Percentiles rank a stretch among this genome's conserved stretches.
Conservation (phyloP, 345 rosid genomes). For the Viola odorata region DNA sequence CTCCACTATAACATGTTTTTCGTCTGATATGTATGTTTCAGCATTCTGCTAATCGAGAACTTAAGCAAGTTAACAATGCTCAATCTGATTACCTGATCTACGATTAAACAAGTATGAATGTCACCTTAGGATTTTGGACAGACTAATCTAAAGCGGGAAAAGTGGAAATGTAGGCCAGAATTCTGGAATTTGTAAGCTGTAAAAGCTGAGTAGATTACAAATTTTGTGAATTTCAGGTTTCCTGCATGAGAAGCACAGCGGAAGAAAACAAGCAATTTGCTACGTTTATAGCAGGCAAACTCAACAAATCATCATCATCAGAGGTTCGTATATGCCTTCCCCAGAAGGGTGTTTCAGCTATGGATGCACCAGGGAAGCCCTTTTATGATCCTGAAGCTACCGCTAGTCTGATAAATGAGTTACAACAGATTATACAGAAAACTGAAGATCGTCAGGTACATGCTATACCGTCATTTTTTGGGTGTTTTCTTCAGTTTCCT, state of each 20-base stretch:
- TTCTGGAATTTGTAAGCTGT: too few species aligned
- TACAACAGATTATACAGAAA: constrained; percentile 48
- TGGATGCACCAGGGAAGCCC: constrained; percentile 73
- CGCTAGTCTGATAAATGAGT: constrained; percentile 51
- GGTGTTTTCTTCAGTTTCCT: too few species aligned
- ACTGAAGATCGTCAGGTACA: constrained; percentile 63
- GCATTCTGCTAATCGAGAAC: too few species aligned
- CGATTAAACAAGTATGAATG: too few species aligned
- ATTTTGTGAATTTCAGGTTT: constrained; percentile 37
- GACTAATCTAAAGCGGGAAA: too few species aligned
- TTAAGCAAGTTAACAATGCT: too few species aligned
- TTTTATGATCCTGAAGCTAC: constrained; percentile 83
- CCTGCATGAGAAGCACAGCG: constrained; percentile 67
- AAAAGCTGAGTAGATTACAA: too few species aligned
- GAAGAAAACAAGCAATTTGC: constrained; percentile 77
- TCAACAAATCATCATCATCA: constrained; percentile 57
- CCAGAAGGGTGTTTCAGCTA: constrained; percentile 69
- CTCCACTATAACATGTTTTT: not conserved
- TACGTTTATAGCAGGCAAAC: constrained; percentile 66
- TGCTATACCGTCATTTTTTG: constrained; percentile 2
- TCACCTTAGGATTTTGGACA: too few species aligned
- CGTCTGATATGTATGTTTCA: too few species aligned
- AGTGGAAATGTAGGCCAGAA: too few species aligned
- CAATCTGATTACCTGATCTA: too few species aligned
- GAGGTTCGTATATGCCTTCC: constrained; percentile 68